Base-by-base conservation (phyloP, 2,329 filamentous ascomycete genomes). In the Claviceps capensis region DNA sequence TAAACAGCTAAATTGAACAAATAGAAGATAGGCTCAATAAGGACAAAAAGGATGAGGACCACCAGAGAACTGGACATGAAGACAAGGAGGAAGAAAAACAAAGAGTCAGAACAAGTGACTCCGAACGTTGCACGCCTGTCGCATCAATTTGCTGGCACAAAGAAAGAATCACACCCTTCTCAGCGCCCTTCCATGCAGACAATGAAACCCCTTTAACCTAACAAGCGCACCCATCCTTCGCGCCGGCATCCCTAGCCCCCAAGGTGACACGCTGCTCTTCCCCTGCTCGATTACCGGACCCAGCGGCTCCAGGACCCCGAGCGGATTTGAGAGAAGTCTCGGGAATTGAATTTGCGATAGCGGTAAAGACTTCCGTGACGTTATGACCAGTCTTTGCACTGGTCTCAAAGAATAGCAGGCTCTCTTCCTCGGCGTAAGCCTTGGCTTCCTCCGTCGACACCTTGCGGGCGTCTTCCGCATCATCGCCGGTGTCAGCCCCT, bases 271-370 rank as follows among this genome's bases (percentile, higher is more conserved):
- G 79, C 61, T 86, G 75, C 69, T 90, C 79, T 66, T 86, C 77
- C 52, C 76, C 70, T 64, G 73, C 71, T 63, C 82, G 68, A 67
- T 80, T 78, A 62, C 78, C 74, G 52, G 77, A 71, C 58, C 74
- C 76, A 17, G 81, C 75, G 47, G 81, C 83, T n/a, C 79, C 77
- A 17, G 78, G 74, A n/a, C 86, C 86, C 60, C 88, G 81, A 37
- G 86, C 79, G 49, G 85, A 90, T 80, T 97, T 97, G 67, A 97
- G 73, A 56, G 88, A 95, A 50, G 89, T 95, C 75, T 98, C 93
- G 1, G 93, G 93, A 62, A 98, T 98, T 42, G 90, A 89, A 65
- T 97, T 97, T 54, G 93, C 93, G 65, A 98, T 98, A 36, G 93
- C 93, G 46, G 90, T 96, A 66, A 98, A 98, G 36, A 98, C 93